phyloP scores from a whole-genome alignment of 2,329 filamentous ascomycete genomes.

The Penicillium aurantiogriseum region DNA sequence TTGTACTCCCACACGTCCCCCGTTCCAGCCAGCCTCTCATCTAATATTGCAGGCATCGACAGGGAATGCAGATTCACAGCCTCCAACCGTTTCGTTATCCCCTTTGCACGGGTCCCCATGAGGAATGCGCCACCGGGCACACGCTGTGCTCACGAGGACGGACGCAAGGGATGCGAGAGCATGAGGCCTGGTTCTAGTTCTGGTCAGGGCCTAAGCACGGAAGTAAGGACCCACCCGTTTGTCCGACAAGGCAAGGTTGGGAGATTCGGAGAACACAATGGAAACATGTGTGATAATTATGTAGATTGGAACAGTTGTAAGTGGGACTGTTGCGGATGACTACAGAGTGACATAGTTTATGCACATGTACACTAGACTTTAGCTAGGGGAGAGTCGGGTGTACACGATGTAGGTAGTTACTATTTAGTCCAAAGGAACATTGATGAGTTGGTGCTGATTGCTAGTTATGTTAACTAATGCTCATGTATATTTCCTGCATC shows the following conservation, averaged over 20 bases:
- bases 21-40: not conserved
- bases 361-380: not conserved
- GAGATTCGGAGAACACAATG: not conserved
- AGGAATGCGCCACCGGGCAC: constrained; percentile 19
- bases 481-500: not conserved
- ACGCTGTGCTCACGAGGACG: constrained; percentile 21
- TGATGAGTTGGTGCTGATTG: not conserved
- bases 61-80: constrained; percentile 1
- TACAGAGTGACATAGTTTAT: not conserved
- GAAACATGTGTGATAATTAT: not conserved
- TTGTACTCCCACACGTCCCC: not conserved
- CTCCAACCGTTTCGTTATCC: constrained; percentile 1
- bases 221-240: constrained; percentile 11
- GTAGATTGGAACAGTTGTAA: not conserved
- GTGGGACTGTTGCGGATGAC: not conserved
- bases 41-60: not conserved
- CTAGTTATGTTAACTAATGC: not conserved
- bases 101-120: constrained; percentile 6
- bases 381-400: not conserved
- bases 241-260: constrained; percentile 5
- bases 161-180: constrained; percentile 20
- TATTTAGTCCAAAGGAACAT: too few relatives aligned
- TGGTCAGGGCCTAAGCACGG: constrained; percentile 1
- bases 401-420: not conserved
- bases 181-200: not conserved